These are phyloP conservation scores for Kurtzmaniella fragi DNA, from an alignment of 805 yeast species.

Conservation along the genomic window DNA sequence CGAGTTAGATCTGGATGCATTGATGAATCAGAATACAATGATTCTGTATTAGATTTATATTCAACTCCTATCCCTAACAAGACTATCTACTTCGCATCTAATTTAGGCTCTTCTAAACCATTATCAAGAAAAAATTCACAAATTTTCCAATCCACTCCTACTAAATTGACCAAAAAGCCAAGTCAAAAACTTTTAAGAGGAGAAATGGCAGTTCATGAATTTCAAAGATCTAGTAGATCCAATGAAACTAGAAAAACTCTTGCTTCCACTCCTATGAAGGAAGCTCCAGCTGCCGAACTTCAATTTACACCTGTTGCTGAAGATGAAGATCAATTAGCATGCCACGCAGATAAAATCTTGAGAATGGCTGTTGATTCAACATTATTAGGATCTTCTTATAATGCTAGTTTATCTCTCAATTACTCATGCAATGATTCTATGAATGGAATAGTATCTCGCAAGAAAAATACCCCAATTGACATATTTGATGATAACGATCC, in stretches of 20 bases:
- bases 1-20: not conserved
- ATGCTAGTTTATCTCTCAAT: conserved; percentile 31
- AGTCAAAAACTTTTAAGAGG: conserved; percentile 1
- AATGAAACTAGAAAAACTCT: not conserved
- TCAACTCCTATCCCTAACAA: conserved; percentile 19
- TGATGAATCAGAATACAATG: not conserved
- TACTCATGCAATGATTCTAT: conserved; percentile 31
- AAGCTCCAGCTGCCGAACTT: not conserved
- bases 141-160: conserved; percentile 22
- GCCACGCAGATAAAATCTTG: conserved; percentile 42
- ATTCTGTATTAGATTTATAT: too few species aligned
- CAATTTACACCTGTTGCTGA: not conserved
- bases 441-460: conserved; percentile 11
- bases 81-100: conserved; percentile 22
- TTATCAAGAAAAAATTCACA: conserved; percentile 4
- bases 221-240: not conserved
- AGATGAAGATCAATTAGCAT: conserved; percentile 33
- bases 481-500: conserved; percentile 14
- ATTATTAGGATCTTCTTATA: conserved; percentile 38
- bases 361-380: conserved; percentile 45
- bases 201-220: not conserved
- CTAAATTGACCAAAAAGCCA: conserved; percentile 8
- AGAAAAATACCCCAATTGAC: conserved; percentile 9
- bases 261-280: conserved; percentile 3
- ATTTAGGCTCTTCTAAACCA: conserved; percentile 11